Evolutionary conservation across 345 rosid species (phyloP).

Genomic region (Rhizophora apiculata): DNA sequence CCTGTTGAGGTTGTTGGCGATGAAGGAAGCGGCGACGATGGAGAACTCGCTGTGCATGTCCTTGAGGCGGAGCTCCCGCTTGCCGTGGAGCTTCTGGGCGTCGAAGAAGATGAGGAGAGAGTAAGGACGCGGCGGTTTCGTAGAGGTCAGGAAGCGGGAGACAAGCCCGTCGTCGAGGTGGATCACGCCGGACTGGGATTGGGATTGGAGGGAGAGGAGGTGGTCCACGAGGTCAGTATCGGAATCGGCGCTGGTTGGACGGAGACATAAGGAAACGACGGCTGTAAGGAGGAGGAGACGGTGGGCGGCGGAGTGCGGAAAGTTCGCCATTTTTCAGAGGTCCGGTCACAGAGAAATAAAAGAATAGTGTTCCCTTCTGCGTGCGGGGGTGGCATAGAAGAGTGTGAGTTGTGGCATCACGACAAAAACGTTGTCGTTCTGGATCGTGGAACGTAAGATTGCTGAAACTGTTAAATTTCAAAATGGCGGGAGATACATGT

Average conservation of each 20-base stretch:
- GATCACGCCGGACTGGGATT: slow-evolving; percentile 62
- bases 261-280: slow-evolving; percentile 11
- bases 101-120: slow-evolving; percentile 83
- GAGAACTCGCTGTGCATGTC: slow-evolving; percentile 64
- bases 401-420: too few species aligned
- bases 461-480: too few species aligned
- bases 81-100: slow-evolving; percentile 60
- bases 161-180: slow-evolving; percentile 70
- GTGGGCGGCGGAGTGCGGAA: neutral
- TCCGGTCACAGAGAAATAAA: too few species aligned
- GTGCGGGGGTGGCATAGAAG: too few species aligned
- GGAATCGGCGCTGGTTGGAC: slow-evolving; percentile 24
- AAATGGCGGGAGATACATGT: too few species aligned
- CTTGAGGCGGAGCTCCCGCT: slow-evolving; percentile 65
- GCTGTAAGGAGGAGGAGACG: slow-evolving; percentile 23
- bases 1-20: slow-evolving; percentile 51
- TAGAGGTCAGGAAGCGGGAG: slow-evolving; percentile 70
- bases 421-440: too few species aligned
- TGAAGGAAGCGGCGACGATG: slow-evolving; percentile 65
- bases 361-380: too few species aligned
- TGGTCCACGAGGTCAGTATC: slow-evolving; percentile 52
- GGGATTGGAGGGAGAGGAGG: slow-evolving; percentile 63
- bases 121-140: slow-evolving; percentile 68
- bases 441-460: too few species aligned
- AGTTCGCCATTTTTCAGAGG: slow-evolving; percentile 17